These are phyloP conservation scores for Radiomyces spectabilis DNA, from an alignment of 192 early-diverging fungal species.

Conservation along the genomic window DNA sequence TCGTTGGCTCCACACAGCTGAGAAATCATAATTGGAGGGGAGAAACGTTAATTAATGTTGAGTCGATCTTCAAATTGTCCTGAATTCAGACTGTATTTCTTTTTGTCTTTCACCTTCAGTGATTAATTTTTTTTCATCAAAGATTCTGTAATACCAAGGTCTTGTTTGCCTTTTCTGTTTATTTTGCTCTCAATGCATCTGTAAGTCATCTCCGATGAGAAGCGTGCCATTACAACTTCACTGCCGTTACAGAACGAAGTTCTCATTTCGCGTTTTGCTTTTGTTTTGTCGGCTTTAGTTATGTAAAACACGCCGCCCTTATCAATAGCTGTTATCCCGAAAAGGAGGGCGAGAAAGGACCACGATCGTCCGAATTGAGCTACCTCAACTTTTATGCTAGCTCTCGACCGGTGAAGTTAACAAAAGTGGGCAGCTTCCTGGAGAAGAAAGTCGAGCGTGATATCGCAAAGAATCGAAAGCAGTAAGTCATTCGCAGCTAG, in stretches of 20 bases:
- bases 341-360: conserved; percentile 55
- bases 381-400: conserved; percentile 84
- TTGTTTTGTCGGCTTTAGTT: conserved; percentile 29
- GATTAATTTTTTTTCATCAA: neutral
- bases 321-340: conserved; percentile 70
- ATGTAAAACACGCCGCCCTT: conserved; percentile 70
- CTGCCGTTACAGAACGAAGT: neutral
- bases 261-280: neutral
- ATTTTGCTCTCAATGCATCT: neutral
- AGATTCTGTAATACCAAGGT: too few species aligned
- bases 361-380: conserved; percentile 76
- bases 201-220: neutral
- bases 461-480: conserved; percentile 44
- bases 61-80: too few species aligned
- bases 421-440: conserved; percentile 82
- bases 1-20: too few species aligned
- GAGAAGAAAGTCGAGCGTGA: conserved; percentile 65
- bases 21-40: too few species aligned
- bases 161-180: too few species aligned
- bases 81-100: neutral
- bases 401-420: conserved; percentile 80
- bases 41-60: too few species aligned
- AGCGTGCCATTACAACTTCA: neutral
- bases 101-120: neutral
- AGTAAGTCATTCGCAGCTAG: conserved; percentile 37